These are phyloP conservation scores for Harringtonia aguacate DNA, from an alignment of 2,329 filamentous ascomycete genomes.

Conservation along the genomic window DNA sequence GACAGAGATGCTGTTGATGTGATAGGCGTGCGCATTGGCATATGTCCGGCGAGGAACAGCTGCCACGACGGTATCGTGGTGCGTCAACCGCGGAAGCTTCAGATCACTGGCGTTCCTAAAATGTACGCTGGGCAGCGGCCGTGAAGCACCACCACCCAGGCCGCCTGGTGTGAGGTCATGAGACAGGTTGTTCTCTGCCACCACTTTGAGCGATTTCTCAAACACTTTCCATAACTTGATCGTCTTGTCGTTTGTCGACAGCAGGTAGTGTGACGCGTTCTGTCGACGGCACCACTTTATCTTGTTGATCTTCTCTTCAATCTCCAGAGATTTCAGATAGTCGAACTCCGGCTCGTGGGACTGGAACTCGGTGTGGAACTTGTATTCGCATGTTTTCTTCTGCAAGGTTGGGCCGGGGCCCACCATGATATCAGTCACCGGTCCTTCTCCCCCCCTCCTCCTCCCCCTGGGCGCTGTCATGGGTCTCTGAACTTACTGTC, in stretches of 20 bases:
- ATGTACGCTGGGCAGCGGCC: slow-evolving; percentile 57
- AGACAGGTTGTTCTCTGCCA: slow-evolving; percentile 96
- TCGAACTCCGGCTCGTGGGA: slow-evolving; percentile 99
- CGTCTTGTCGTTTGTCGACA: slow-evolving; percentile 99
- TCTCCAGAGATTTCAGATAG: slow-evolving; percentile 97
- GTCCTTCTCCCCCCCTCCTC: no score
- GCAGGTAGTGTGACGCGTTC: slow-evolving; percentile 94
- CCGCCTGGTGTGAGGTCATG: slow-evolving; percentile 77
- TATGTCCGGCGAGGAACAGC: slow-evolving; percentile 94
- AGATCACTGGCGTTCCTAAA: slow-evolving; percentile 77
- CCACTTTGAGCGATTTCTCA: slow-evolving; percentile 97
- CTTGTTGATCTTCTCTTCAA: slow-evolving; percentile 99
- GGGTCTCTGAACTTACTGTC: slow-evolving; percentile 51
- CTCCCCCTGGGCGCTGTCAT: background rate
- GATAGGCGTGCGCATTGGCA: slow-evolving; percentile 96
- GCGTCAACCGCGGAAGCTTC: slow-evolving; percentile 90
- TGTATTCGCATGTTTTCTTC: slow-evolving; percentile 99
- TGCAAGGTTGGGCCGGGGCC: slow-evolving; percentile 31
- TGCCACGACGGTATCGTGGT: slow-evolving; percentile 96
- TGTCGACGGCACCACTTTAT: slow-evolving; percentile 99
- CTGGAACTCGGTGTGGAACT: slow-evolving; percentile 99
- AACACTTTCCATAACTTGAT: slow-evolving; percentile 99
- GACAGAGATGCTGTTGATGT: slow-evolving; percentile 99
- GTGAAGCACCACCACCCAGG: slow-evolving; percentile 63
- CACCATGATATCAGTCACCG: background rate